Evolutionary conservation across 1,284 basidiomycete species (phyloP).

Genomic region (Ceratobasidium sp.): DNA sequence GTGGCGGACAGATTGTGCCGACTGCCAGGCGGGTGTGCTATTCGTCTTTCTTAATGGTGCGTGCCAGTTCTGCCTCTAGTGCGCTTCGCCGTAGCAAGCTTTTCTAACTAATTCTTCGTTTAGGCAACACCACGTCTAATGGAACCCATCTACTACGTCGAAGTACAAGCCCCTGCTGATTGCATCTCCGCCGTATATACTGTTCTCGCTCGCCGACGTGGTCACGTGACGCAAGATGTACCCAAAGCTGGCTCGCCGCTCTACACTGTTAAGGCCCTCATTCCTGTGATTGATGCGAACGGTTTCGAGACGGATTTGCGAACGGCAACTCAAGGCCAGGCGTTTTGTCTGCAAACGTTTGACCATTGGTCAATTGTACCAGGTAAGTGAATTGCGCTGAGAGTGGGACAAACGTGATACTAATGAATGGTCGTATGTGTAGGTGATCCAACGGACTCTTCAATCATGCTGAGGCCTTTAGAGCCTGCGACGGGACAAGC

Average conservation of each 20-base stretch:
- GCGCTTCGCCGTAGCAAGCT: not conserved
- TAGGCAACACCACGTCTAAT: constrained; percentile 91
- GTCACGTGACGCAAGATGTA: constrained; percentile 97
- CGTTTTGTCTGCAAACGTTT: constrained; percentile 95
- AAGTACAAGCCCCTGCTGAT: constrained; percentile 98
- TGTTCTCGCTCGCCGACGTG: constrained; percentile 93
- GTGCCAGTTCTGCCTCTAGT: constrained; percentile 44
- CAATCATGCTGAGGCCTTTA: constrained; percentile 92
- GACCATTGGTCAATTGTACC: constrained; percentile 99
- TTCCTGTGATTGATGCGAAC: constrained; percentile 98
- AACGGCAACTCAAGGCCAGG: constrained; percentile 97
- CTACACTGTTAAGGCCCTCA: constrained; percentile 96
- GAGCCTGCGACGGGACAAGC: constrained; percentile 97
- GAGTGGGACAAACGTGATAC: not conserved
- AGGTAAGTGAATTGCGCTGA: constrained; percentile 61
- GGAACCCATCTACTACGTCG: constrained; percentile 98
- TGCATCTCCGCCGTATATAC: constrained; percentile 98
- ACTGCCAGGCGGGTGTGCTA: constrained; percentile 98
- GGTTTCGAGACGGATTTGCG: constrained; percentile 98
- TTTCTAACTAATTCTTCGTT: not conserved
- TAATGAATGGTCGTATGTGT: constrained; percentile 1
- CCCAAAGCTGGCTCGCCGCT: constrained; percentile 97
- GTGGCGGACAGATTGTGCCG: constrained; percentile 98
- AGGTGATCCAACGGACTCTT: constrained; percentile 96
- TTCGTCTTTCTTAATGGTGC: constrained; percentile 96